Percentiles rank a stretch among this genome's conserved stretches.
Conservation (phyloP, 768 basidiomycete genomes). For the Boletus subparvulus region DNA sequence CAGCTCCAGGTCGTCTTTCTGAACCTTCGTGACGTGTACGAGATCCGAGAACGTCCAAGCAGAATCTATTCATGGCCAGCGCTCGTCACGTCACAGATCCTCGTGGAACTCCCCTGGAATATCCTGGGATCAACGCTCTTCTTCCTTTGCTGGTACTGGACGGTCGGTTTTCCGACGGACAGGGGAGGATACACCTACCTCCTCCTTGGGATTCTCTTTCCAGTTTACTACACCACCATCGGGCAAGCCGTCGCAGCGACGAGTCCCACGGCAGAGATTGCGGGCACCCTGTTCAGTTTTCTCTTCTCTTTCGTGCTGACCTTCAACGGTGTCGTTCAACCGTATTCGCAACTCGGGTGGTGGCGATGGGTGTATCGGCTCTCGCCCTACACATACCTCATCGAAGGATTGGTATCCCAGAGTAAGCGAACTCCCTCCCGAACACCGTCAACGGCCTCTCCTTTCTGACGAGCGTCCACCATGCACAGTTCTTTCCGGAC, state of each 20-base stretch:
- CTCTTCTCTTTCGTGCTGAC: slow-evolving; percentile 62
- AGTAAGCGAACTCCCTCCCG: slow-evolving; percentile 36
- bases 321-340: slow-evolving; percentile 73
- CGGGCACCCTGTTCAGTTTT: slow-evolving; percentile 55
- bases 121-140: slow-evolving; percentile 55
- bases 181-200: slow-evolving; percentile 63
- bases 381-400: slow-evolving; percentile 56
- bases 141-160: slow-evolving; percentile 72
- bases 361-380: slow-evolving; percentile 71
- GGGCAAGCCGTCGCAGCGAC: slow-evolving; percentile 61
- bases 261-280: slow-evolving; percentile 59
- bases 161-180: slow-evolving; percentile 55
- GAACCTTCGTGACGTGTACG: slow-evolving; percentile 57
- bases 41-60: slow-evolving; percentile 64
- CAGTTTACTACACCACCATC: slow-evolving; percentile 61
- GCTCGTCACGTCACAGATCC: slow-evolving; percentile 51
- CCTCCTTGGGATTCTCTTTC: slow-evolving; percentile 52
- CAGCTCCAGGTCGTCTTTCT: slow-evolving; percentile 66
- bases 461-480: not conserved
- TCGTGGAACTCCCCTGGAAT: slow-evolving; percentile 63
- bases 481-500: slow-evolving; percentile 45
- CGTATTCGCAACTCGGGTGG: slow-evolving; percentile 56
- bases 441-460: too few species aligned
- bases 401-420: slow-evolving; percentile 47
- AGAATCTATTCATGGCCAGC: slow-evolving; percentile 67